These are phyloP conservation scores for Phanerochaete sordida DNA, from an alignment of 768 basidiomycete species.

Conservation along the genomic window DNA sequence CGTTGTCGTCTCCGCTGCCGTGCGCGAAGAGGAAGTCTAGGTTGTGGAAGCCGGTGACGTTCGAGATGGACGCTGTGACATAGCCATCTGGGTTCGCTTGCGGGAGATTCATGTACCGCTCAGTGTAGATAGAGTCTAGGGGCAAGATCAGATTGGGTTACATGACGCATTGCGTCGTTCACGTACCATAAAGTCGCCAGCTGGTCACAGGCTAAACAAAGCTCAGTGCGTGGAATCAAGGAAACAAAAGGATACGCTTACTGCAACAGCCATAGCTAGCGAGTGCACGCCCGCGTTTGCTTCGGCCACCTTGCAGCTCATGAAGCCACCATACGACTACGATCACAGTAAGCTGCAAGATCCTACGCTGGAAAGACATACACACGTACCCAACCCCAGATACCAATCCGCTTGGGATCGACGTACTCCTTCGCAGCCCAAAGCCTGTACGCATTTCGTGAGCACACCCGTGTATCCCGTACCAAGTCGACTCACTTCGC, in stretches of 20 bases:
- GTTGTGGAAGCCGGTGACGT: constrained; percentile 82
- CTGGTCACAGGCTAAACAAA: constrained; percentile 73
- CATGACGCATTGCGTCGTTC: too few relatives aligned
- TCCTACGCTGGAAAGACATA: not conserved
- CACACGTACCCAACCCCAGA: constrained; percentile 93
- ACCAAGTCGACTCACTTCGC: constrained; percentile 56
- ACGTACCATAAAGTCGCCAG: constrained; percentile 75
- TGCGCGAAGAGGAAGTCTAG: constrained; percentile 84
- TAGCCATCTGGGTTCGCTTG: constrained; percentile 82
- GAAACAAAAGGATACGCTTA: constrained; percentile 34
- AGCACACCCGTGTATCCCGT: not conserved
- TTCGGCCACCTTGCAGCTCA: constrained; percentile 92
- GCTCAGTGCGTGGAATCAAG: constrained; percentile 5
- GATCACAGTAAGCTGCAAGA: not conserved
- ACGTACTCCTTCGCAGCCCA: constrained; percentile 90
- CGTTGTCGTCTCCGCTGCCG: constrained; percentile 95
- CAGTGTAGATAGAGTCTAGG: constrained; percentile 92
- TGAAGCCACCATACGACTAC: constrained; percentile 94
- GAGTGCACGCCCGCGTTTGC: constrained; percentile 87
- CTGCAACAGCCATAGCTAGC: constrained; percentile 88
- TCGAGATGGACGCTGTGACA: constrained; percentile 80
- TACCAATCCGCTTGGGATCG: constrained; percentile 83
- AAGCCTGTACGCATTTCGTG: constrained; percentile 38
- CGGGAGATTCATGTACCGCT: constrained; percentile 93
- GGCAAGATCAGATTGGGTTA: not conserved